A percentile compares a stretch with the other conserved stretches of the same genome.
Evolutionary conservation across 495 filamentous ascomycete species (phyloP).

Genomic region (Aspergillus sclerotiicarbonarius): DNA sequence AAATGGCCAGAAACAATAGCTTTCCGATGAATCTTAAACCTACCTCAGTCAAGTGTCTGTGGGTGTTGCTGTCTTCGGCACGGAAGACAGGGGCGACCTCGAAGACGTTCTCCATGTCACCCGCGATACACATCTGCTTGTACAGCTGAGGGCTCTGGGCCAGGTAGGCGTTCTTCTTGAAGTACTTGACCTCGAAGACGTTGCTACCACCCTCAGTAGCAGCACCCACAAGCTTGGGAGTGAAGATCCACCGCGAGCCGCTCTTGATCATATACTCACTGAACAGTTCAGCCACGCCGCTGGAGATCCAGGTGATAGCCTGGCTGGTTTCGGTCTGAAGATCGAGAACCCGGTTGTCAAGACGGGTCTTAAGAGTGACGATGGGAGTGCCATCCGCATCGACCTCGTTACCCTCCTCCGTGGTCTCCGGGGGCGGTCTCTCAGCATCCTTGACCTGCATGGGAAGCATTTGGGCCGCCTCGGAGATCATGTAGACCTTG

Average conservation of each 20-base stretch:
- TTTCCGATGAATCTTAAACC: slow-evolving; percentile 33
- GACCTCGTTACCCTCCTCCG: slow-evolving; percentile 43
- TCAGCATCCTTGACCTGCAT: slow-evolving; percentile 70
- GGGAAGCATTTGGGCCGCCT: slow-evolving; percentile 62
- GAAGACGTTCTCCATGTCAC: slow-evolving; percentile 85
- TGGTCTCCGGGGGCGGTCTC: slow-evolving; percentile 48
- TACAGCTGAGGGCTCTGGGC: slow-evolving; percentile 95
- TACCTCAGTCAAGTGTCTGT: slow-evolving; percentile 90
- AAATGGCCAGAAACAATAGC: slow-evolving; percentile 36
- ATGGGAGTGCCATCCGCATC: slow-evolving; percentile 55
- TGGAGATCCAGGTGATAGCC: slow-evolving; percentile 80
- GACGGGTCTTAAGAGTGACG: slow-evolving; percentile 71
- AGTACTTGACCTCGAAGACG: slow-evolving; percentile 91
- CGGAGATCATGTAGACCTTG: slow-evolving; percentile 72
- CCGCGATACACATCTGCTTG: slow-evolving; percentile 95
- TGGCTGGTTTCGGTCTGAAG: slow-evolving; percentile 84
- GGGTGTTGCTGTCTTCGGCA: slow-evolving; percentile 95
- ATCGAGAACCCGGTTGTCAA: slow-evolving; percentile 88
- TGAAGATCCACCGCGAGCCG: slow-evolving; percentile 84
- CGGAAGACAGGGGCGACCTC: slow-evolving; percentile 91
- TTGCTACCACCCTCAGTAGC: slow-evolving; percentile 92
- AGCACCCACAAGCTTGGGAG: slow-evolving; percentile 83
- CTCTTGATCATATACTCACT: slow-evolving; percentile 70
- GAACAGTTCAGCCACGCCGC: slow-evolving; percentile 78
- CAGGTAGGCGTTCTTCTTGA: slow-evolving; percentile 78